Percentiles rank a stretch among this genome's conserved stretches.
phyloP scores from a whole-genome alignment of 352 stramenopile species.

The Pythium phragmitis region DNA sequence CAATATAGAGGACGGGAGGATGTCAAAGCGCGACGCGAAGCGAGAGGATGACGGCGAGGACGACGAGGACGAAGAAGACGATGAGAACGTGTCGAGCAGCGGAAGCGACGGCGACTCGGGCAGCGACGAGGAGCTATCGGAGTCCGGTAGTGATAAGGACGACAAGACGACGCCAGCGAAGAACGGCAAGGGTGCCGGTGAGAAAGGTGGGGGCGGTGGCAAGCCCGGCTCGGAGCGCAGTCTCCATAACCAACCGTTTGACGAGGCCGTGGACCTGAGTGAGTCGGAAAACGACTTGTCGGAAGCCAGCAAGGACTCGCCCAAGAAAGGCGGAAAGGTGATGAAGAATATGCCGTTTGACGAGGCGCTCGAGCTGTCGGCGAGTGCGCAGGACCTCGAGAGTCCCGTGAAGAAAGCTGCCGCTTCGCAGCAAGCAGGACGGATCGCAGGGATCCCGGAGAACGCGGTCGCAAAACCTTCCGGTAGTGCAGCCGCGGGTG shows the following conservation, averaged over 20 bases:
- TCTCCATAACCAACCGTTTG: slow-evolving; percentile 81
- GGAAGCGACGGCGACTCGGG: slow-evolving; percentile 52
- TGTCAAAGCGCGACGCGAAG: slow-evolving; percentile 69
- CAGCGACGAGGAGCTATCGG: slow-evolving; percentile 71
- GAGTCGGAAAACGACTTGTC: slow-evolving; percentile 62
- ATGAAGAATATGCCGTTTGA: slow-evolving; percentile 85
- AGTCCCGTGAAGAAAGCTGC: slow-evolving; percentile 43
- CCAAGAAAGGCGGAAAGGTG: slow-evolving; percentile 49
- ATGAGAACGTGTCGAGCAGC: slow-evolving; percentile 33
- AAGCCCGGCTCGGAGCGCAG: slow-evolving; percentile 47
- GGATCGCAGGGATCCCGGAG: slow-evolving; percentile 14
- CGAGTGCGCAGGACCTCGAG: slow-evolving; percentile 73
- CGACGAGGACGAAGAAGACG: slow-evolving; percentile 37
- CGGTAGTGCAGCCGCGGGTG: slow-evolving; percentile 1
- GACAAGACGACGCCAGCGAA: slow-evolving; percentile 28
- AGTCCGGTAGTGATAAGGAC: slow-evolving; percentile 53
- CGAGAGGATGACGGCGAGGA: slow-evolving; percentile 30
- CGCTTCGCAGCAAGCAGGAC: slow-evolving; percentile 8
- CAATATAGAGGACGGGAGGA: slow-evolving; percentile 12
- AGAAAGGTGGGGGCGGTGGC: neutral
- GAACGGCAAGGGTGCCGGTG: neutral
- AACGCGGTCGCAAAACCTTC: slow-evolving; percentile 17
- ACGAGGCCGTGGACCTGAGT: slow-evolving; percentile 86
- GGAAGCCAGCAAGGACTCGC: slow-evolving; percentile 45
- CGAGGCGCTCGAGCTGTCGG: slow-evolving; percentile 80